Evolutionary conservation across 768 basidiomycete genomes (phyloP).

Genomic region (Macrolepiota dolichaula): DNA sequence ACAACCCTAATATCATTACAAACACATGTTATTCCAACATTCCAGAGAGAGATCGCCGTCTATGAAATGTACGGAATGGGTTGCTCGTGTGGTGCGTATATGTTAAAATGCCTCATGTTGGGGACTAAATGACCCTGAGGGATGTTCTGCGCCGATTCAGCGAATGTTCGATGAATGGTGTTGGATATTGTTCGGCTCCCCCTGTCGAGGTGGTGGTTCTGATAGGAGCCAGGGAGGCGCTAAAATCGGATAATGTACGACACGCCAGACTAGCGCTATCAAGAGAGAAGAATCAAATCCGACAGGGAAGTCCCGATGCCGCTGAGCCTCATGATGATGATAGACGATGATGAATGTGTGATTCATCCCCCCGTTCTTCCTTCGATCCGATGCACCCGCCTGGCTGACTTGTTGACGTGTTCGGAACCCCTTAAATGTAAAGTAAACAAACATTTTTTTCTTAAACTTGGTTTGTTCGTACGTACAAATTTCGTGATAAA

Average conservation of each 20-base stretch:
- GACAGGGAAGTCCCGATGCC: background rate
- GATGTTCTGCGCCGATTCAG: background rate
- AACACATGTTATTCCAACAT: background rate
- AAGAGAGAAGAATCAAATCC: background rate
- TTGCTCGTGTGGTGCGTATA: background rate
- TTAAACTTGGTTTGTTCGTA: background rate
- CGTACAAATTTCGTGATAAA: slow-evolving; percentile 1
- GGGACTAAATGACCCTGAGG: background rate
- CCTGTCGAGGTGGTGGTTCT: background rate
- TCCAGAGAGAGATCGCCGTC: background rate
- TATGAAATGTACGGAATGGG: background rate
- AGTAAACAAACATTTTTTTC: background rate
- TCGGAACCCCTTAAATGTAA: background rate
- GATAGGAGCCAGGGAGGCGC: background rate
- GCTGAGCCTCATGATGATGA: too few species aligned
- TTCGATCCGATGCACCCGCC: background rate
- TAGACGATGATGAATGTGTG: background rate
- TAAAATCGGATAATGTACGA: background rate
- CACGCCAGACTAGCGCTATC: background rate
- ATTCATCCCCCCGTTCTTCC: background rate
- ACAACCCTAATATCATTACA: background rate
- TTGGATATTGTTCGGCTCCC: background rate
- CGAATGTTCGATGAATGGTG: background rate
- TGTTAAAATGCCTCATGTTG: background rate
- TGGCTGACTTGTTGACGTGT: background rate